Percentiles rank a stretch among this genome's conserved stretches.
These are phyloP conservation scores for Neurospora sp. DNA, from an alignment of 495 filamentous ascomycete species.

Conservation along the genomic window DNA sequence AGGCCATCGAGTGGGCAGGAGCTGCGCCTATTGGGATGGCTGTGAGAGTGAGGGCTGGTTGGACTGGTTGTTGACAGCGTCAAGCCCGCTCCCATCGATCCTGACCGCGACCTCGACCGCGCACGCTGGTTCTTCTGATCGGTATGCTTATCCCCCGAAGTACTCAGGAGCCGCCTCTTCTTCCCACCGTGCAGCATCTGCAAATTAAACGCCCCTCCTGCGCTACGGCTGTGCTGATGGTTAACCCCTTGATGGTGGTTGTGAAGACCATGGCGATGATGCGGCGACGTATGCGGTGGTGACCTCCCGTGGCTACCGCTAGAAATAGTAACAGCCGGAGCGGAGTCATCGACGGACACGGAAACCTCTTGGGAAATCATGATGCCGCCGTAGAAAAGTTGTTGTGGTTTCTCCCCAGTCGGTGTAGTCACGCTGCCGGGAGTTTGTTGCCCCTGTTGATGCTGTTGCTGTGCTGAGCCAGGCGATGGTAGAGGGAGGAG, in stretches of 20 bases:
- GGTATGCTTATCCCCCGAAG: neutral
- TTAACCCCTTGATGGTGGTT: neutral
- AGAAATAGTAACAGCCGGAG: neutral
- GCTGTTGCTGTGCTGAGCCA: neutral
- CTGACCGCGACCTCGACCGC: neutral
- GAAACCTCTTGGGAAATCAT: conserved; percentile 31
- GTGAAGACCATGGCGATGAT: neutral
- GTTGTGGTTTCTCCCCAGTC: neutral
- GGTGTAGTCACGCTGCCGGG: neutral
- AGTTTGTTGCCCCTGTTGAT: neutral
- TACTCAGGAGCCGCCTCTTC: neutral
- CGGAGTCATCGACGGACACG: conserved; percentile 17
- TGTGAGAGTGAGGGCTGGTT: neutral
- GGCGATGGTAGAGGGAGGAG: neutral
- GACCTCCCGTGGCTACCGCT: neutral
- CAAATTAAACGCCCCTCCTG: neutral
- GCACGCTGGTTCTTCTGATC: neutral
- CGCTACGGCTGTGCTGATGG: neutral
- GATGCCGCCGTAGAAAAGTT: conserved; percentile 26
- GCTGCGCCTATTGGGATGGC: neutral
- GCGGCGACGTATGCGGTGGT: neutral
- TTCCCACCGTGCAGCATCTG: neutral
- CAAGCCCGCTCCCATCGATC: neutral
- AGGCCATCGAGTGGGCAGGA: neutral
- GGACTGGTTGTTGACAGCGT: fast-evolving